Conservation (phyloP, 148 eudicot species). For the Vaccinium macrocarpon region DNA sequence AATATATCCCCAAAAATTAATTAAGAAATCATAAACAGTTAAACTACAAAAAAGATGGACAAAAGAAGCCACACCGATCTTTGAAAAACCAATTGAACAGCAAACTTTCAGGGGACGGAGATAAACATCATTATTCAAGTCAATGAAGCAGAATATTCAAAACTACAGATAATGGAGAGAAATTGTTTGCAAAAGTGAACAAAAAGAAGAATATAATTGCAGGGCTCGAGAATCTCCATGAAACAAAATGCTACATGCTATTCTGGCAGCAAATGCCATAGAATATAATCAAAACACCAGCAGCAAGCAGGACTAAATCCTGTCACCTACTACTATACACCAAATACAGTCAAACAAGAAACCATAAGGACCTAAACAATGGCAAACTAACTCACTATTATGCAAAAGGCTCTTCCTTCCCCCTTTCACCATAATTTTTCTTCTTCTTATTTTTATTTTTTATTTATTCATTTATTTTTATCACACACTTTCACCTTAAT, state of each 20-base stretch:
- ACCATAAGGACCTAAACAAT: neutral
- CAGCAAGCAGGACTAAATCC: neutral
- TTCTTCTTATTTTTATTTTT: neutral
- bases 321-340: neutral
- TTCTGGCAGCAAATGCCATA: neutral
- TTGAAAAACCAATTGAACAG: neutral
- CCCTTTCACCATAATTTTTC: neutral
- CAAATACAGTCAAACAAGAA: neutral
- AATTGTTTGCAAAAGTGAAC: neutral
- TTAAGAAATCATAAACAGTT: neutral
- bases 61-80: neutral
- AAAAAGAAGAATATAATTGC: neutral
- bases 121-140: neutral
- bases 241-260: neutral
- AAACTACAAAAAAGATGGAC: slow-evolving; percentile 1
- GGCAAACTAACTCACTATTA: neutral
- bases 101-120: neutral
- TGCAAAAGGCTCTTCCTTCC: neutral
- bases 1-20: neutral
- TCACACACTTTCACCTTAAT: neutral
- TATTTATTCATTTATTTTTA: neutral
- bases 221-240: neutral
- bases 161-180: neutral
- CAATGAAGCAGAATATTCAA: neutral
- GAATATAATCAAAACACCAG: neutral